These are phyloP conservation scores for Coniella lustricola DNA, from an alignment of 2,329 filamentous ascomycete genomes.

Conservation along the genomic window DNA sequence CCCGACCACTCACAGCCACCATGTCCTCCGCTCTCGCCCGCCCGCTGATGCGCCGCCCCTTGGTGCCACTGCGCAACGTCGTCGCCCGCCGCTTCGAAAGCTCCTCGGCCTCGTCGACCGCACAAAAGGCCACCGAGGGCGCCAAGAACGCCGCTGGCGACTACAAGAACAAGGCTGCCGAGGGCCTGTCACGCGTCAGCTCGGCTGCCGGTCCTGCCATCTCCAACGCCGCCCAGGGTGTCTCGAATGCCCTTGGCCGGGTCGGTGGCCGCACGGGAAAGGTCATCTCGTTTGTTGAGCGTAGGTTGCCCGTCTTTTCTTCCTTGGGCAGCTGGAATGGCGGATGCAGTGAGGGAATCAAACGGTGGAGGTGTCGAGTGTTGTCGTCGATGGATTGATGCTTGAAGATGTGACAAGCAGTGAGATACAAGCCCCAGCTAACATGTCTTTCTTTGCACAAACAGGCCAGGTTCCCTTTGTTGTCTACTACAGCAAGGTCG, in stretches of 20 bases:
- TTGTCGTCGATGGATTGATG: too few species aligned
- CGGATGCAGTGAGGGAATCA: neutral
- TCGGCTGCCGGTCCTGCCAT: slow-evolving; percentile 74
- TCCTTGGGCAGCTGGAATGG: neutral
- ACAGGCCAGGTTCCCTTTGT: slow-evolving; percentile 78
- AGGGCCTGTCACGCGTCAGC: slow-evolving; percentile 76
- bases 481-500: slow-evolving; percentile 88
- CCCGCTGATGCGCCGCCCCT: slow-evolving; percentile 15
- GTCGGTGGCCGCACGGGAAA: slow-evolving; percentile 78
- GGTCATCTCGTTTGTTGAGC: slow-evolving; percentile 73
- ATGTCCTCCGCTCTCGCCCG: slow-evolving; percentile 17
- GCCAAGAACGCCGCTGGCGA: slow-evolving; percentile 36
- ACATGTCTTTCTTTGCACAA: slow-evolving; percentile 1
- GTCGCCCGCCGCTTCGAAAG: slow-evolving; percentile 55
- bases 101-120: slow-evolving; percentile 42
- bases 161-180: slow-evolving; percentile 58
- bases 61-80: slow-evolving; percentile 17
- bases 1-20: neutral
- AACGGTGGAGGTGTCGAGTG: too few species aligned
- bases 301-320: slow-evolving; percentile 49
- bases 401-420: neutral
- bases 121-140: slow-evolving; percentile 33
- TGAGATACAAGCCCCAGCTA: neutral
- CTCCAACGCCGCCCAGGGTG: slow-evolving; percentile 61
- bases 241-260: slow-evolving; percentile 61